These are phyloP conservation scores for Sugiyamaella xylanicola DNA, from an alignment of 1,139 yeast genomes.

Conservation along the genomic window DNA sequence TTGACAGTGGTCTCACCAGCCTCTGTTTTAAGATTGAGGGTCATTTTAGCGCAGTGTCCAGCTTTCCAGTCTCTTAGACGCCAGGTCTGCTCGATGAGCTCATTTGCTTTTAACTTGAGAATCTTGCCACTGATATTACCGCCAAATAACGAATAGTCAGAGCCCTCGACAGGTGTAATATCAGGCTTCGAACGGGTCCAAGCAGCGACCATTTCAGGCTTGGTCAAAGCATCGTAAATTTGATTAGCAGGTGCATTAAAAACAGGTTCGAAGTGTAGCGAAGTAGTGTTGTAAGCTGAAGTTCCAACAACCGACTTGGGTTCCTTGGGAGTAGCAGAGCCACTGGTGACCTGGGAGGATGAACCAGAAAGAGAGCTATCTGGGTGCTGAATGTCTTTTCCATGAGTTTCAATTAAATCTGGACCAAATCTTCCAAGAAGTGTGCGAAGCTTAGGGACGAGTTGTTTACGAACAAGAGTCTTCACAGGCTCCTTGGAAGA, in stretches of 20 bases:
- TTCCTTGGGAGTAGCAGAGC: conserved; percentile 29
- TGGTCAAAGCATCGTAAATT: conserved; percentile 72
- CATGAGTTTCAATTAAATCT: conserved; percentile 74
- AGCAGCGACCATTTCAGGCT: conserved; percentile 75
- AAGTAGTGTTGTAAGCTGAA: conserved; percentile 67
- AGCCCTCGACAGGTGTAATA: conserved; percentile 63
- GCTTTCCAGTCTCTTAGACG: conserved; percentile 84
- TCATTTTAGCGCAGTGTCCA: conserved; percentile 74
- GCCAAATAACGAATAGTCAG: conserved; percentile 72
- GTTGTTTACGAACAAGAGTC: conserved; percentile 54
- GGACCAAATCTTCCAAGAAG: conserved; percentile 66
- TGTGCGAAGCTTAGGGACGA: conserved; percentile 71
- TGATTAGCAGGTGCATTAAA: conserved; percentile 90
- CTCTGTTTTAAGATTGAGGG: conserved; percentile 70
- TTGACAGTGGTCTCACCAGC: conserved; percentile 78
- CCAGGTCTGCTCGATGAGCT: conserved; percentile 75
- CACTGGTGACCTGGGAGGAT: conserved; percentile 46
- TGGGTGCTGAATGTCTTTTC: conserved; percentile 83
- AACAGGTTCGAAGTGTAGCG: conserved; percentile 72
- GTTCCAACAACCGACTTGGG: conserved; percentile 46
- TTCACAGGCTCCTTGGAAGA: conserved; percentile 55
- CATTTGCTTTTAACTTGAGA: conserved; percentile 57
- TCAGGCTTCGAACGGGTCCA: conserved; percentile 84
- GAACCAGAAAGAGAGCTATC: conserved; percentile 48
- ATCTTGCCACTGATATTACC: conserved; percentile 84